A percentile compares a stretch with the other conserved stretches of the same genome.
Evolutionary conservation across 345 rosid genomes (phyloP).

Genomic region (Balakata baccata): DNA sequence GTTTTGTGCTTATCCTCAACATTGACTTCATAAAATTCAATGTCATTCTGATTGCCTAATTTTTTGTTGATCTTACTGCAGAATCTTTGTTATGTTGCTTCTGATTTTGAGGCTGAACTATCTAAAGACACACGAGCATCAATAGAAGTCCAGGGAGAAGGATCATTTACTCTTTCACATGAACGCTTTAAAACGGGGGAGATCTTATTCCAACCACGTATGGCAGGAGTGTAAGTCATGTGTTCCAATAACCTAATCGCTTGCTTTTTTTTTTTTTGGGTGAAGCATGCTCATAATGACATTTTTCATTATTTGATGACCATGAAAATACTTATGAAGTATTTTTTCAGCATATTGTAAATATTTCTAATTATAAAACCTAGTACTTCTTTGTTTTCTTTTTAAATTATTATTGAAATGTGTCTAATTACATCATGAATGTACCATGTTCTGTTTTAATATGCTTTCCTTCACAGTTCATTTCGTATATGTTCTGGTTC

Average conservation of each 20-base stretch:
- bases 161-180: slow-evolving; percentile 66
- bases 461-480: background rate
- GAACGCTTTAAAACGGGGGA: slow-evolving; percentile 96
- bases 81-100: slow-evolving; percentile 89
- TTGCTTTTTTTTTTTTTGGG: background rate
- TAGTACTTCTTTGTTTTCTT: background rate
- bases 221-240: slow-evolving; percentile 77
- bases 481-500: background rate
- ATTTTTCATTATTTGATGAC: background rate
- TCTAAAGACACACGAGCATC: slow-evolving; percentile 62
- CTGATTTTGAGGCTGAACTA: slow-evolving; percentile 70
- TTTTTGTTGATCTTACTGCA: slow-evolving; percentile 31
- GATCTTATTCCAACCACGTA: slow-evolving; percentile 78
- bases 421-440: background rate
- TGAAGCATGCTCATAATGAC: slow-evolving; percentile 1
- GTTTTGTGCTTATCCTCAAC: background rate
- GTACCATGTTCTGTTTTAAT: background rate
- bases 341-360: background rate
- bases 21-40: slow-evolving; percentile 12
- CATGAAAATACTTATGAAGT: background rate
- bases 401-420: too few relatives aligned
- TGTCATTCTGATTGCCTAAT: slow-evolving; percentile 16
- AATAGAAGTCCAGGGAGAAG: slow-evolving; percentile 60
- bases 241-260: background rate
- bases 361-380: background rate